Evolutionary conservation across 192 early-diverging fungal genomes (phyloP), one percentile per base, ranked within the genome.

Genomic region (Mycoemilia scoparia): DNA sequence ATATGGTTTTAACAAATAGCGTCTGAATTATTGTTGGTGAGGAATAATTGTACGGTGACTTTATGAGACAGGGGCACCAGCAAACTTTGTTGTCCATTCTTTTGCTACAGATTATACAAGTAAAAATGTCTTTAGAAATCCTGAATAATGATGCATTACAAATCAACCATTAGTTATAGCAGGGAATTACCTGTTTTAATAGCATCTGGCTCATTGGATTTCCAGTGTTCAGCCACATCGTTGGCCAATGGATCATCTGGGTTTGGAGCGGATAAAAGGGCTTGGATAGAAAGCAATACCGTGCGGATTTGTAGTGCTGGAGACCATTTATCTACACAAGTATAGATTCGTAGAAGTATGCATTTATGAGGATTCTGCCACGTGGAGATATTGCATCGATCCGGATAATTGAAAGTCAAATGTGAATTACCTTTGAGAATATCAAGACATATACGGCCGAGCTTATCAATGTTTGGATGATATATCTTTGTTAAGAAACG

Each of bases 221-320:
- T 97, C 93, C 93, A 97, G 50, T 92, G 86, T 51, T 95, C 85
- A 11, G 93, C 93, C 44, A 97, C 89, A 47, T 97, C 88, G 55
- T 97, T 97, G 28, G 85, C 89, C 14, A 97, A 66, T 9, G 93
- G 93, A 55, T 97, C 93, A 47, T 97, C 93, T 16, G 93, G 93
- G 47, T 97, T 97, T 29, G 93, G 93, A 7, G 87, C 88, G 5
- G 89, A 95, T 24, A 97, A 63, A 30, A 97, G 61, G 5, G 89
- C 93, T 46, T 97, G 93, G 50, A 97, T 80, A 6, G 93, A 97
- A 13, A 97, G 73, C 32, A 97, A 67, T 14, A 97, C 93, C 1
- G 93, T 97, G 34, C 93, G 86, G 45, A 97, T 91, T 52, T 97
- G 93, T 31, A 95, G 67, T 4, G 93, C 93, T 4, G 93, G 93